Evolutionary conservation across 1,284 basidiomycete species (phyloP), one percentile per base, ranked within the genome.

Genomic region (Gymnopus androsaceus): DNA sequence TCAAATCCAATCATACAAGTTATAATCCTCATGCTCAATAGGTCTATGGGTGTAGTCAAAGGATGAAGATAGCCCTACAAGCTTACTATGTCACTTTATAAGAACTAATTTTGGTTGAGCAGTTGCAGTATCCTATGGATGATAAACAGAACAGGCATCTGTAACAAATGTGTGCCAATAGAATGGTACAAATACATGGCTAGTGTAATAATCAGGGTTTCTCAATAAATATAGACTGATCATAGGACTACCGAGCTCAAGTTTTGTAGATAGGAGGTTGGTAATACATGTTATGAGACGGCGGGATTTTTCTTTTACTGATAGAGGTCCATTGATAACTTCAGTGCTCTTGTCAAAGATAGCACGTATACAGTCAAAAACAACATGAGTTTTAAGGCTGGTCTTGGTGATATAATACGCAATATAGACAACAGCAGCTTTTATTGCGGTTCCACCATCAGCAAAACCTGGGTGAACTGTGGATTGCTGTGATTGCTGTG

Each of bases 331-430:
- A 12, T 36, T 34, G 4, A 69, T 9, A 17, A 68, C 47, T 41
- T 65, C 61, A 9, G 59, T 21, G 51, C 67, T 62, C 17, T 60
- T 64, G 0, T 63, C 50, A 57, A 72, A 68, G 3, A 72, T 62
- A 17, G 52, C 54, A 27, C 52, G 41, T 8, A 75, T 64, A 19
- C 59, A n/a, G n/a, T 45, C 52, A 8, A 74, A 58, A 1, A 75
- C 73, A 0, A 57, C 57, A 59, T 71, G 64, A 4, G 72, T 75
- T 50, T 74, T 74, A 12, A 76, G 51, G 1, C 54, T 27, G 3
- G 60, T 44, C 54, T 77, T 77, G 0, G 72, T 75, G 21, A 77
- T 66, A 63, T 76, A 77, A 54, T 77, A 70, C 3, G 72, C 66
- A 2, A 76, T 63, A 67, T 75, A 77, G 4, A 62, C 59, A 5